These are phyloP conservation scores for Daphne laureola DNA, from an alignment of 441 rosid genomes.

Conservation along the genomic window DNA sequence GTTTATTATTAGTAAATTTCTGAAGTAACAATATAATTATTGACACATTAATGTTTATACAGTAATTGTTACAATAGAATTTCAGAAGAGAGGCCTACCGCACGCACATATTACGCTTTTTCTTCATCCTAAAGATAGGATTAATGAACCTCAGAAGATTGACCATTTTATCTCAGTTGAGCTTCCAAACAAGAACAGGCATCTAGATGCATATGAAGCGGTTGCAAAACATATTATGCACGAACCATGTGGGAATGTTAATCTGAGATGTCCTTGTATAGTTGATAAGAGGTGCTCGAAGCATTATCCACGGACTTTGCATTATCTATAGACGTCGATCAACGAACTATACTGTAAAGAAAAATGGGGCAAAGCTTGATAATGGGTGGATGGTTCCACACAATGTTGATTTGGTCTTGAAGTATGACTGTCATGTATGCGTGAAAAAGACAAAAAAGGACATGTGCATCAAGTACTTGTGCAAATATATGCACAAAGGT, in stretches of 20 bases:
- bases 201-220: neutral
- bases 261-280: neutral
- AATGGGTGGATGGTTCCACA: neutral
- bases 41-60: too few species aligned
- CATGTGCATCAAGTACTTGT: neutral
- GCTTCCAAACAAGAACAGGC: neutral
- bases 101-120: conserved; percentile 14
- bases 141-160: neutral
- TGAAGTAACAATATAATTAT: too few species aligned
- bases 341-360: neutral
- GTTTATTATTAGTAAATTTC: neutral
- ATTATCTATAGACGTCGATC: neutral
- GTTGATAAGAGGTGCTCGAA: neutral
- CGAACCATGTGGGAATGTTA: conserved; percentile 3
- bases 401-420: neutral
- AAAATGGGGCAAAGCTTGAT: neutral
- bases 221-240: conserved; percentile 11
- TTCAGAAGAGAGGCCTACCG: conserved; percentile 7
- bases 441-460: neutral
- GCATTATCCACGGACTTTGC: neutral
- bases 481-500: neutral
- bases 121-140: neutral
- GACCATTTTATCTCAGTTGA: neutral
- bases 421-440: neutral
- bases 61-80: neutral